These are phyloP conservation scores for Pueraria montana DNA, from an alignment of 306 rosid species.

Conservation along the genomic window DNA sequence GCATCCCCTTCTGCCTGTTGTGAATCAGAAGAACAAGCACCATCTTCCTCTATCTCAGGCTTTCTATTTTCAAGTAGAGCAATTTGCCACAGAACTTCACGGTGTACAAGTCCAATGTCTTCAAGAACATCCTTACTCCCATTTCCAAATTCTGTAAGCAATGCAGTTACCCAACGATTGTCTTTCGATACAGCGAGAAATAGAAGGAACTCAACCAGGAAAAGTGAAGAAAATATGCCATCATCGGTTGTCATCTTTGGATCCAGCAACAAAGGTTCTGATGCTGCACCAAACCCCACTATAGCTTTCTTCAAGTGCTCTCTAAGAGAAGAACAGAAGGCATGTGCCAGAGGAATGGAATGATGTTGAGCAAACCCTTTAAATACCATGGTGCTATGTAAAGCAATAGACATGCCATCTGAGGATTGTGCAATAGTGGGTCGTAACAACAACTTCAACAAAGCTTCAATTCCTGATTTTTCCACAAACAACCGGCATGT, in stretches of 20 bases:
- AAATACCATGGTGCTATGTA: slow-evolving; percentile 98
- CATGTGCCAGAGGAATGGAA: slow-evolving; percentile 87
- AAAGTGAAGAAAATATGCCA: slow-evolving; percentile 78
- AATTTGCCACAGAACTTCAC: slow-evolving; percentile 95
- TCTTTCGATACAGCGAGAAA: slow-evolving; percentile 98
- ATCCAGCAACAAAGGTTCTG: slow-evolving; percentile 80
- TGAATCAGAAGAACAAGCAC: slow-evolving; percentile 69
- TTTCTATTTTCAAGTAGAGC: slow-evolving; percentile 84
- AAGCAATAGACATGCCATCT: slow-evolving; percentile 94
- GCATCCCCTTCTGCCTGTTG: slow-evolving; percentile 74
- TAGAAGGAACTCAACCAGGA: slow-evolving; percentile 93
- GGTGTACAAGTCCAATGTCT: slow-evolving; percentile 88
- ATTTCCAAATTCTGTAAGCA: slow-evolving; percentile 91
- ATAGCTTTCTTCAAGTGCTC: slow-evolving; percentile 88
- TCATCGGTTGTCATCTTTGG: slow-evolving; percentile 75
- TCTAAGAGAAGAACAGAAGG: slow-evolving; percentile 87
- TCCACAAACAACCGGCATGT: slow-evolving; percentile 96
- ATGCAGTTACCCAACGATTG: slow-evolving; percentile 92
- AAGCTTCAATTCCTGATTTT: slow-evolving; percentile 91
- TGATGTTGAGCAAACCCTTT: slow-evolving; percentile 98
- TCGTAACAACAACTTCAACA: slow-evolving; percentile 82
- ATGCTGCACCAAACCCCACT: slow-evolving; percentile 67
- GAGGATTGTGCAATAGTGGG: slow-evolving; percentile 89
- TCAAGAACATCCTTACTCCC: slow-evolving; percentile 93
- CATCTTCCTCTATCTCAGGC: slow-evolving; percentile 72